A percentile compares a stretch with the other conserved stretches of the same genome.
Evolutionary conservation across 1,139 yeast genomes (phyloP).

Genomic region (Geotrichum klebahnii): DNA sequence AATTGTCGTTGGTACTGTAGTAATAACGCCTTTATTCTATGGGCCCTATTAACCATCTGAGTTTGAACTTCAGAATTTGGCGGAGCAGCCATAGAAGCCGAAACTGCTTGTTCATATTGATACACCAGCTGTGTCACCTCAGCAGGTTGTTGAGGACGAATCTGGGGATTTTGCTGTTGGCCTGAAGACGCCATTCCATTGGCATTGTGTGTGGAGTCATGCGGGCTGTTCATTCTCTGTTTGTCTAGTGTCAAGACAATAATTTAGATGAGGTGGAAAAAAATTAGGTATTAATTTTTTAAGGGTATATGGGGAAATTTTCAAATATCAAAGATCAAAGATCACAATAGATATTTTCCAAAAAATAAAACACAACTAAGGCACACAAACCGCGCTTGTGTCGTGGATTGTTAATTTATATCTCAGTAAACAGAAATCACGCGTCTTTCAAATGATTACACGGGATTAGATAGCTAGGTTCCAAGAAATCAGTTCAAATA

Average conservation of each 20-base stretch:
- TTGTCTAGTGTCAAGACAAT: neutral
- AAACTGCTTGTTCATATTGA: conserved; percentile 16
- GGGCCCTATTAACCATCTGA: conserved; percentile 11
- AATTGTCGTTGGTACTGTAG: conserved; percentile 13
- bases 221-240: neutral
- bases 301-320: too few species aligned
- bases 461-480: neutral
- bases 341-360: too few species aligned
- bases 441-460: neutral
- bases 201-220: conserved; percentile 1
- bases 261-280: too few species aligned
- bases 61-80: conserved; percentile 20
- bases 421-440: too few species aligned
- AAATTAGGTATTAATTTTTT: too few species aligned
- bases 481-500: neutral
- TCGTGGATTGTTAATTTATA: neutral
- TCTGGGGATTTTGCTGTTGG: neutral
- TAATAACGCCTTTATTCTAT: conserved; percentile 15
- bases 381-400: neutral
- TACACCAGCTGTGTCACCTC: conserved; percentile 11
- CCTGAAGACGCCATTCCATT: conserved; percentile 9
- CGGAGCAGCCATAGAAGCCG: conserved; percentile 19
- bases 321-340: too few species aligned
- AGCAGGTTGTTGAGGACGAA: conserved; percentile 11
- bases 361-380: too few species aligned